Evolutionary conservation across 495 filamentous ascomycete genomes (phyloP).

Genomic region (Pyrenula massariospora): DNA sequence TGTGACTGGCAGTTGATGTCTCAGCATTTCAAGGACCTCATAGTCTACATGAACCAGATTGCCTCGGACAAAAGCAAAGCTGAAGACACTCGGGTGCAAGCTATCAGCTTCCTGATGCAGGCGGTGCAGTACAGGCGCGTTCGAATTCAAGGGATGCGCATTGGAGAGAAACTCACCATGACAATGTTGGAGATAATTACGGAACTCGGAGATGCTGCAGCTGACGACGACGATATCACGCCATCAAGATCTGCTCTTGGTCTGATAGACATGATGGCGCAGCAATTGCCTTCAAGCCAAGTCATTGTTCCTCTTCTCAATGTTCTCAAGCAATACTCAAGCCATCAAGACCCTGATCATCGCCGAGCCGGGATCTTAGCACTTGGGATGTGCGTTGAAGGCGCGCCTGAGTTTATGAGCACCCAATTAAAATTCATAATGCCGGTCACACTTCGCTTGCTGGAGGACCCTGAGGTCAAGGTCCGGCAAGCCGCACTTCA

Average conservation of each 20-base stretch:
- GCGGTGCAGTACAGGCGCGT: slow-evolving; percentile 82
- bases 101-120: slow-evolving; percentile 88
- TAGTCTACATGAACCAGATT: slow-evolving; percentile 90
- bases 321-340: slow-evolving; percentile 69
- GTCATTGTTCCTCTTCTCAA: slow-evolving; percentile 89
- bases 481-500: slow-evolving; percentile 81
- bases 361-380: slow-evolving; percentile 85
- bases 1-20: slow-evolving; percentile 78
- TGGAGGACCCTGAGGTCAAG: slow-evolving; percentile 68
- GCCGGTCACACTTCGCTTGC: slow-evolving; percentile 71
- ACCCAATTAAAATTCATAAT: slow-evolving; percentile 80
- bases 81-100: slow-evolving; percentile 79
- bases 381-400: slow-evolving; percentile 88
- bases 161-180: slow-evolving; percentile 75
- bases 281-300: slow-evolving; percentile 80
- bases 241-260: slow-evolving; percentile 77
- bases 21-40: slow-evolving; percentile 76
- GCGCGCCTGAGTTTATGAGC: slow-evolving; percentile 89
- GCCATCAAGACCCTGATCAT: slow-evolving; percentile 56
- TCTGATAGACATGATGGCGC: slow-evolving; percentile 78
- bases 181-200: slow-evolving; percentile 80
- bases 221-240: slow-evolving; percentile 77
- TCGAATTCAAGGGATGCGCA: slow-evolving; percentile 78
- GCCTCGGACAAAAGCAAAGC: slow-evolving; percentile 60
- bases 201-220: slow-evolving; percentile 61